Evolutionary conservation across 129 eudicot species (phyloP), one percentile per base, ranked within the genome.

Genomic region (Flaveria brownii): DNA sequence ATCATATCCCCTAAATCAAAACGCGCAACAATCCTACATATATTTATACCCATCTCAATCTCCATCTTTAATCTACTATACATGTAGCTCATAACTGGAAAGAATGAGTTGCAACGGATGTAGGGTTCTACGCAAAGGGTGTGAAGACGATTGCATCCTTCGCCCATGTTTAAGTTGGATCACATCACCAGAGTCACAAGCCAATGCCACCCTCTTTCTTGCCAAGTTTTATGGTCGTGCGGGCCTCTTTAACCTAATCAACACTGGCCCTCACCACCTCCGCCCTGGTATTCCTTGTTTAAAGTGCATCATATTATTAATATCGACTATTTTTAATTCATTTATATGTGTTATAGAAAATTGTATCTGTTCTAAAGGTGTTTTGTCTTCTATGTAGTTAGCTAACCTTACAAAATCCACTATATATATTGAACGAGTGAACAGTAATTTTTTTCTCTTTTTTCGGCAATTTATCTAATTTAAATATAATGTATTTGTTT

Each of bases 201-300:
- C 86, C 20, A 84, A 84, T 41, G 91, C 91, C 46, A 87, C 91
- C 65, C 78, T 87, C 42, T 87, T 87, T 68, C 88, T 87, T 16
- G 88, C 91, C 55, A 87, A 87, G 63, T 87, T 87, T 57, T 87
- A 87, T 15, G 91, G 91, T 28, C 88, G 86, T 26, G 86, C 82
- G 13, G 90, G 90, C 33, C 90, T 86, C 36, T 64, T 83, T 45
- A 86, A 84, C 54, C 88, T 86, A 30, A 81, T 87, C 76, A 84
- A 72, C 39, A 80, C 91, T 2, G 81, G 81, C 45, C 86, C 91
- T 16, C 60, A 75, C 63, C 82, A 84, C 65, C 83, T 81, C 9
- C 91, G 88, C 8, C 83, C 91, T 8, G 84, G 88, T 87, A 77
- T n/a, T 1, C 13, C 41, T 51, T 4, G 11, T 0, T 20, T 20